Evolutionary conservation across 176 grass and related monocot species (phyloP), one percentile per base, ranked within the genome.

Genomic region (Carex myosuroides): DNA sequence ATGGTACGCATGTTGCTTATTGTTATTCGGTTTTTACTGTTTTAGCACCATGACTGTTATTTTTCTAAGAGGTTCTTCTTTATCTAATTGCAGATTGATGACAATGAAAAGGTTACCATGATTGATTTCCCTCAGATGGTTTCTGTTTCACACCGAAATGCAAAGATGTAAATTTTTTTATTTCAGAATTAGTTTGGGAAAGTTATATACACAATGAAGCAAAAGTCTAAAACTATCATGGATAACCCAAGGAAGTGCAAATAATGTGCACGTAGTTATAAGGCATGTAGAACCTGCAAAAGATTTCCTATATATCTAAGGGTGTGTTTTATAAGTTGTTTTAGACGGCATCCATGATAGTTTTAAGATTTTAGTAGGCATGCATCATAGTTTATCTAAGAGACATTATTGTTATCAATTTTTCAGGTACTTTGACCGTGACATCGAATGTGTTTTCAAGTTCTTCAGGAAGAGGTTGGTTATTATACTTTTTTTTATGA

Each of bases 51-150:
- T 83, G 24, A 60, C 17, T 30, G 60, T n/a, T 59, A 12, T 65
- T 84, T 84, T 71, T 16, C 79, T n/a, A 65, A 68, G 68, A 86
- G 18, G 46, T 85, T 50, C 8, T 20, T 74, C 16, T 54, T 86
- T 46, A 70, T 87, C 42, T 55, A 69, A 20, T 84, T 82, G 24
- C 80, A 98, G 96, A 93, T 98, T 74, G 91, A 93, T 53, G 93
- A 93, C 72, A 86, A 92, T 89, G 96, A 95, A 83, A 93, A 90
- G 26, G 82, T 95, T 65, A 95, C 93, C 0, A 76, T 98, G 87
- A 98, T 98, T 62, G 96, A 98, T 87, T 98, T 98, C 71, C 96
- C 91, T 30, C 96, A 98, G 85, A 95, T 95, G 96, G 96, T 98
- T 50, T 98, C 96, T 80, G 96, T 95, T 88, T 92, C 91, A 32